These are phyloP conservation scores for Hypholoma sublateritium DNA, from an alignment of 768 basidiomycete genomes.

Conservation along the genomic window DNA sequence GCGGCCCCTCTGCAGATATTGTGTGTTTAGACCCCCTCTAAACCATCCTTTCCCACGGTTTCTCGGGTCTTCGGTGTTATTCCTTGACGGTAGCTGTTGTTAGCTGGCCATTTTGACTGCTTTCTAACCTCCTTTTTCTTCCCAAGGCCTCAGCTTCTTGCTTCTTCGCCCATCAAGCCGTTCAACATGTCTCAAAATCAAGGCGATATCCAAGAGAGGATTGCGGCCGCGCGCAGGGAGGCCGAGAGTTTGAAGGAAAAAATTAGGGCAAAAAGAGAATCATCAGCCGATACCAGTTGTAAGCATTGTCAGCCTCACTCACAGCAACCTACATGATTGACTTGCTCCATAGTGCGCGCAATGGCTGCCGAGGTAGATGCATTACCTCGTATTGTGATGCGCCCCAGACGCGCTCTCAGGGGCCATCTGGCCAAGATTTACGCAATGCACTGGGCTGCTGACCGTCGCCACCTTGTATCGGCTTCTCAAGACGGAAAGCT, in stretches of 20 bases:
- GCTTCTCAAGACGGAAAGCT: slow-evolving; percentile 99
- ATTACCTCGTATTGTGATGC: slow-evolving; percentile 95
- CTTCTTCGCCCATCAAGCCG: background rate
- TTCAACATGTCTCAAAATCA: slow-evolving; percentile 71
- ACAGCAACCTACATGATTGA: slow-evolving; percentile 15
- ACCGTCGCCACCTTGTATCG: slow-evolving; percentile 96
- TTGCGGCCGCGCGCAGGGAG: slow-evolving; percentile 95
- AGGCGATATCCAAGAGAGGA: slow-evolving; percentile 87
- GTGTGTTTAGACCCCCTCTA: slow-evolving; percentile 5
- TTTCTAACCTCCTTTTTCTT: slow-evolving; percentile 12
- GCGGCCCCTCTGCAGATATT: slow-evolving; percentile 13
- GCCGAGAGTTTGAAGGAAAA: slow-evolving; percentile 98
- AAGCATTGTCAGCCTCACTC: slow-evolving; percentile 36
- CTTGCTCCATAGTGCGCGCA: slow-evolving; percentile 72
- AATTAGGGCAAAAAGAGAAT: slow-evolving; percentile 94
- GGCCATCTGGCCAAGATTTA: slow-evolving; percentile 99
- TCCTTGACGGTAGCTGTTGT: slow-evolving; percentile 18
- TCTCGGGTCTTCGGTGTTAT: slow-evolving; percentile 7
- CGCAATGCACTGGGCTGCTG: slow-evolving; percentile 99
- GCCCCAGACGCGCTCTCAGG: slow-evolving; percentile 90
- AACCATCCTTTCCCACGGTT: slow-evolving; percentile 24
- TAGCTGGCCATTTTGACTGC: slow-evolving; percentile 15
- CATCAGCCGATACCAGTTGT: slow-evolving; percentile 98
- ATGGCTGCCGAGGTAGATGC: slow-evolving; percentile 98
- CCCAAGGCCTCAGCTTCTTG: slow-evolving; percentile 5